These are phyloP conservation scores for Fusarium sp. DNA, from an alignment of 2,329 filamentous ascomycete genomes.

Conservation along the genomic window DNA sequence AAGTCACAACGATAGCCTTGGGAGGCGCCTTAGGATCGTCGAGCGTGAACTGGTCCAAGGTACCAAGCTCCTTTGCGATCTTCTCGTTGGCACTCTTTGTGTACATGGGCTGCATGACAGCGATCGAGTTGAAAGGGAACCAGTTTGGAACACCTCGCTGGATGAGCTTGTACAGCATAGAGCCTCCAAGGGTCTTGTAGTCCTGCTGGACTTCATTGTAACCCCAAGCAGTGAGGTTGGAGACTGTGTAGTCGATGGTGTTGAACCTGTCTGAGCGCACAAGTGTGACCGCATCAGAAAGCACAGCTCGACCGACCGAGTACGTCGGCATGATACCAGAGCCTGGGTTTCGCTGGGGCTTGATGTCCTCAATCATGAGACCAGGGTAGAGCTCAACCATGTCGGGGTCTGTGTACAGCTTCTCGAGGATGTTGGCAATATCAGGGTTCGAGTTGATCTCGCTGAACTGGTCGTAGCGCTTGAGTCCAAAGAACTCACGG, in stretches of 20 bases:
- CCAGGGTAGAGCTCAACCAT: conserved; percentile 80
- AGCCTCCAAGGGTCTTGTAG: conserved; percentile 58
- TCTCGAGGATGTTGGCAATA: conserved; percentile 69
- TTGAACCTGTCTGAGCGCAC: conserved; percentile 74
- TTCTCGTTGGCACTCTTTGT: conserved; percentile 59
- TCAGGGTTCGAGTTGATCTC: conserved; percentile 72
- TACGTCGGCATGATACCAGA: conserved; percentile 57
- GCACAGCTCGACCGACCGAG: conserved; percentile 68
- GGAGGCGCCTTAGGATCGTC: conserved; percentile 56
- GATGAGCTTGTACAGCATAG: conserved; percentile 63
- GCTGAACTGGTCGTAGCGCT: conserved; percentile 69
- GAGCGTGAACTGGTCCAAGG: conserved; percentile 51
- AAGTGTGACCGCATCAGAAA: conserved; percentile 72
- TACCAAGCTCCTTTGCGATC: conserved; percentile 59
- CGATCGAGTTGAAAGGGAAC: conserved; percentile 61
- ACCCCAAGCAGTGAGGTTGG: conserved; percentile 62
- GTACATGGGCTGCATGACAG: conserved; percentile 64
- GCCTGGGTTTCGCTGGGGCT: conserved; percentile 66
- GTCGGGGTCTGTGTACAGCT: conserved; percentile 75
- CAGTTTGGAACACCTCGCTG: conserved; percentile 62
- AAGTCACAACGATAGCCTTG: conserved; percentile 49
- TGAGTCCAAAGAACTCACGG: conserved; percentile 73
- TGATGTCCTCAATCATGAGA: conserved; percentile 72
- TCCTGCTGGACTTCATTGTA: conserved; percentile 54
- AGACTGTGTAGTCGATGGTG: conserved; percentile 64